phyloP scores from a whole-genome alignment of 495 filamentous ascomycete species.

The Penicillium samsonianum region DNA sequence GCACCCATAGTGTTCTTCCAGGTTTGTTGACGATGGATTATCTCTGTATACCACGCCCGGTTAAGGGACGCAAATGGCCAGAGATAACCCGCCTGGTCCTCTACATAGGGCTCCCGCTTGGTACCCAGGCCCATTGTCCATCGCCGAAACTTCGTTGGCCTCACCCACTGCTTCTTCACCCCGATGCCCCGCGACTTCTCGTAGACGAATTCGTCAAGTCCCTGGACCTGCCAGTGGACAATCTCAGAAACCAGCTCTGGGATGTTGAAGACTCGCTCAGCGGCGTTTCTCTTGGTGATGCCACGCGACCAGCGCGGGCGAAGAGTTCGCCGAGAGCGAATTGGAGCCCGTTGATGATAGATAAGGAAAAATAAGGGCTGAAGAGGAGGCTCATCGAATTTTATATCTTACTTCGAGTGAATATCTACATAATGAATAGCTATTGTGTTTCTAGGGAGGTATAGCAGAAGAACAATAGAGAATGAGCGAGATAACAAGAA shows the following conservation, averaged over 20 bases:
- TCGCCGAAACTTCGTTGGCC: not conserved
- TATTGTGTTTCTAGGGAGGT: not conserved
- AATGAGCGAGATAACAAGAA: not conserved
- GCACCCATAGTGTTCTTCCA: not conserved
- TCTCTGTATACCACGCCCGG: not conserved
- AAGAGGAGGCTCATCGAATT: not conserved
- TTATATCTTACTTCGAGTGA: not conserved
- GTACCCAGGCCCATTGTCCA: not conserved
- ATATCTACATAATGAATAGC: not conserved
- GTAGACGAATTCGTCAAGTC: not conserved
- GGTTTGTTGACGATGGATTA: not conserved
- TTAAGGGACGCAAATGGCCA: not conserved
- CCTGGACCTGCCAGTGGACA: not conserved
- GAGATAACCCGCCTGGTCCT: not conserved
- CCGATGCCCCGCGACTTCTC: not conserved
- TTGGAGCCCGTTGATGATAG: not conserved
- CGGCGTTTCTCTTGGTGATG: not conserved
- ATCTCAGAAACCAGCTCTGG: slow-evolving; percentile 1
- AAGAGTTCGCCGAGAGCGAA: not conserved
- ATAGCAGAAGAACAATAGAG: not conserved
- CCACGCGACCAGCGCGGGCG: not conserved
- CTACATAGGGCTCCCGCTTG: not conserved
- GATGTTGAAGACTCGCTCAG: not conserved
- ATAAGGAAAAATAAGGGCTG: not conserved
- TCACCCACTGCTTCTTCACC: not conserved